Evolutionary conservation across 306 rosid genomes (phyloP).

Genomic region (Gillenia trifoliata): DNA sequence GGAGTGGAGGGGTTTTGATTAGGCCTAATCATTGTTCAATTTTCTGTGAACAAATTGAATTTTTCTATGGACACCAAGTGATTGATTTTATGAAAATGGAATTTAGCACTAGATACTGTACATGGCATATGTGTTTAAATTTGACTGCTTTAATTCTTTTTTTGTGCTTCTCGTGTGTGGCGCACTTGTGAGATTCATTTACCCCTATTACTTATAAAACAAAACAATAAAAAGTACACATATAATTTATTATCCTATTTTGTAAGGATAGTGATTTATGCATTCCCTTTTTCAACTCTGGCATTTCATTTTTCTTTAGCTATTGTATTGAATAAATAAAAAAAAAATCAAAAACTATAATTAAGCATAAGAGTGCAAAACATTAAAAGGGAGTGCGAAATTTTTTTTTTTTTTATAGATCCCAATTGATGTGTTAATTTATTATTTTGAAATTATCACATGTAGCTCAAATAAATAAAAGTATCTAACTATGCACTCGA

Average conservation of each 20-base stretch:
- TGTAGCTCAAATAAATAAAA: too few species aligned
- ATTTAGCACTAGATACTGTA: not conserved
- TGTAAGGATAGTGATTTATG: too few species aligned
- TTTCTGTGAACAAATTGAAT: not conserved
- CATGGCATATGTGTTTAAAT: not conserved
- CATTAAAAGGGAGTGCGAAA: not conserved
- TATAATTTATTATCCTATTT: too few species aligned
- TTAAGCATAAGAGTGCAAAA: not conserved
- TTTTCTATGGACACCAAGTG: not conserved
- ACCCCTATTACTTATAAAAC: not conserved
- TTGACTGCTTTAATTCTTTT: slow-evolving; percentile 9
- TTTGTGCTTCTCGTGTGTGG: slow-evolving; percentile 20
- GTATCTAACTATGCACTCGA: too few species aligned
- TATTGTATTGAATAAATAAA: not conserved
- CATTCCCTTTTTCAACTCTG: too few species aligned
- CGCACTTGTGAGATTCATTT: slow-evolving; percentile 18
- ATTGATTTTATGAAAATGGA: not conserved
- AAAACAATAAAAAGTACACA: too few species aligned
- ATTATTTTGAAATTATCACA: not conserved
- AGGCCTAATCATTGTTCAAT: not conserved
- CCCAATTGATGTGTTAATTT: too few species aligned
- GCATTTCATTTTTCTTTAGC: too few species aligned
- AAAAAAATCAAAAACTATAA: too few species aligned
- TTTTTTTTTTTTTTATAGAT: too few species aligned
- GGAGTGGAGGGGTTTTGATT: not conserved